Percentiles rank a stretch among this genome's conserved stretches.
Evolutionary conservation across 2,329 filamentous ascomycete genomes (phyloP).

Genomic region (Aspergillus sp.): DNA sequence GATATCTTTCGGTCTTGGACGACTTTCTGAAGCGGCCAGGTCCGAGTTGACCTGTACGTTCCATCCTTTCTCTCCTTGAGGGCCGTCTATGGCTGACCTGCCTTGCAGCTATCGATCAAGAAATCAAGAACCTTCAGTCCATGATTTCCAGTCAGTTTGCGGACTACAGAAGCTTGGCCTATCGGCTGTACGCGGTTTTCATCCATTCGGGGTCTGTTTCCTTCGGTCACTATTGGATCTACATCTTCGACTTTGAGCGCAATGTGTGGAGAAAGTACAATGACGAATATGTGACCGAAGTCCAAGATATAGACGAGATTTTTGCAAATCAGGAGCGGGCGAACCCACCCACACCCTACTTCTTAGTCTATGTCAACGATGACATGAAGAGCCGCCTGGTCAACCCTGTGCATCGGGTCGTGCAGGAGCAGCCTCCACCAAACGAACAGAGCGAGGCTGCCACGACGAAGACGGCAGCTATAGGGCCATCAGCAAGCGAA

Average conservation of each 20-base stretch:
- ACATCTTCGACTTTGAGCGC: slow-evolving; percentile 83
- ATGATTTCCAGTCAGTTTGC: slow-evolving; percentile 60
- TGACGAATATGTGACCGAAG: slow-evolving; percentile 73
- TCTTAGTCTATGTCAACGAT: slow-evolving; percentile 77
- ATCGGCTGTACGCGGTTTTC: slow-evolving; percentile 86
- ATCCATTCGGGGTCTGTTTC: slow-evolving; percentile 71
- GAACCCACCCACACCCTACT: slow-evolving; percentile 73
- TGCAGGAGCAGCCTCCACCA: slow-evolving; percentile 20
- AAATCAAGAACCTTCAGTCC: slow-evolving; percentile 50
- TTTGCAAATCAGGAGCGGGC: slow-evolving; percentile 62
- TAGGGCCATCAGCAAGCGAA: slow-evolving; percentile 9
- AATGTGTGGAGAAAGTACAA: slow-evolving; percentile 92
- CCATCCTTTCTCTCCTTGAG: background rate
- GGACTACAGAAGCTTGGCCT: slow-evolving; percentile 64
- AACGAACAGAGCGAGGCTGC: background rate
- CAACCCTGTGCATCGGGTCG: slow-evolving; percentile 54
- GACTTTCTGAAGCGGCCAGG: slow-evolving; percentile 44
- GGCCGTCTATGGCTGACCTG: slow-evolving; percentile 8
- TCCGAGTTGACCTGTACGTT: slow-evolving; percentile 46
- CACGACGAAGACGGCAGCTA: slow-evolving; percentile 13
- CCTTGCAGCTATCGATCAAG: slow-evolving; percentile 32
- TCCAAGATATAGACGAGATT: slow-evolving; percentile 63
- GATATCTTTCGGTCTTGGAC: slow-evolving; percentile 43
- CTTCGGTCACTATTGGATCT: slow-evolving; percentile 94
- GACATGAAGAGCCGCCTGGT: slow-evolving; percentile 59